These are phyloP conservation scores for Macrocybe gigantea DNA, from an alignment of 768 basidiomycete species.

Conservation along the genomic window DNA sequence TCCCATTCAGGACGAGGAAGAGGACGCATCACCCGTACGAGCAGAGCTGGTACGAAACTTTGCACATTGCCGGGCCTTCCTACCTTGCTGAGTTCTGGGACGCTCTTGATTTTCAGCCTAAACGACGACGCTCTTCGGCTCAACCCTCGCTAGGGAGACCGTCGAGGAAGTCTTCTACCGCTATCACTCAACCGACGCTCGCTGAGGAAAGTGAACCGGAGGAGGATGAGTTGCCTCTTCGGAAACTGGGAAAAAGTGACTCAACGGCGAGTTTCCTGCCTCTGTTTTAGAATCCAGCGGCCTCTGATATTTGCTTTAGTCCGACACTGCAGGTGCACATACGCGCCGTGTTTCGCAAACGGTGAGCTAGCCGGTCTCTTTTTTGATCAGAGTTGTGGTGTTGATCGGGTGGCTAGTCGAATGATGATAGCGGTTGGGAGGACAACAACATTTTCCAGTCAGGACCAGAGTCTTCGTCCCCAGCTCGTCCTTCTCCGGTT, in stretches of 20 bases:
- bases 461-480: constrained; percentile 85
- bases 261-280: constrained; percentile 40
- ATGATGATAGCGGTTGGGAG: constrained; percentile 82
- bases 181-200: constrained; percentile 37
- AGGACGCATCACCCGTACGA: constrained; percentile 30
- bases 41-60: constrained; percentile 50
- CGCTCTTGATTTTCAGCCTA: constrained; percentile 42
- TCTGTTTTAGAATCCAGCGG: background rate
- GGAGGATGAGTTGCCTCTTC: constrained; percentile 51
- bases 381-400: constrained; percentile 1
- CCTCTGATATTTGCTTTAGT: constrained; percentile 20
- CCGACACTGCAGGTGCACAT: constrained; percentile 43
- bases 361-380: constrained; percentile 17
- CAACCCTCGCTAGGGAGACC: constrained; percentile 60
- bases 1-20: constrained; percentile 37
- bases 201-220: constrained; percentile 77
- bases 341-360: constrained; percentile 50
- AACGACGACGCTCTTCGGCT: constrained; percentile 74
- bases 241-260: constrained; percentile 56
- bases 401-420: constrained; percentile 8
- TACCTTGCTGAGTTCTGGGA: constrained; percentile 1
- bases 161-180: constrained; percentile 20
- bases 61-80: background rate
- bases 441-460: constrained; percentile 90
- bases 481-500: constrained; percentile 55